Evolutionary conservation across 164 flowering plant genomes (phyloP), one percentile per base, ranked within the genome.

Genomic region (Tinospora cordifolia): DNA sequence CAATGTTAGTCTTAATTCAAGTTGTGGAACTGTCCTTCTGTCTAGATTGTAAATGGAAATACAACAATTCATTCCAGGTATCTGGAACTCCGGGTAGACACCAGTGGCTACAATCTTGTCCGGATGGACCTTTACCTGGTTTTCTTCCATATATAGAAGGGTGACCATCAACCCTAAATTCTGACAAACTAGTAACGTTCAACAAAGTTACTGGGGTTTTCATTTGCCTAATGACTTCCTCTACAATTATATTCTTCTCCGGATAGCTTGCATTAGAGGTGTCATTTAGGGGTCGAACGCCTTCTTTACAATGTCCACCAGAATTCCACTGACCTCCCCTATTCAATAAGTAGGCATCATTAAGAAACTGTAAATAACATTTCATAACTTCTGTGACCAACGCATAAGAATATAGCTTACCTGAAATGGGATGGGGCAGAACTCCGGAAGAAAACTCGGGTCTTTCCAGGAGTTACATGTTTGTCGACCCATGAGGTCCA

Each of bases 71-170:
- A 46, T 95, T 95, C 99, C 98, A 95, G 17, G 81, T 78, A 82
- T 95, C 99, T 4, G 98, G 99, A 74, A 95, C 90, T 1, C 98
- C 99, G 13, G 99, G 99, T 74, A 95, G 94, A 73, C 99, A 95
- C 98, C 98, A 95, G 75, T 94, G 98, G 78, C 97, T 92, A 80
- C 99, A 94, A 79, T 94, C 99, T 80, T 92, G 86, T 70, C 70
- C 75, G 8, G 74, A 69, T 10, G 85, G n/a, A 8, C 64, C 74
- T 62, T 77, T 81, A 49, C 72, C 78, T 22, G 81, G 74, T 73
- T 67, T 83, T 77, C 78, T 79, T 64, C 98, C 97, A 72, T 86
- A 94, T 24, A 80, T 71, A 3, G 98, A 94, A 41, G 99, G 99
- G 74, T 94, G 99, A n/a, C 87, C 97, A 82, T 94, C 99, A 71